Evolutionary conservation across 1,139 yeast species (phyloP).

Genomic region (Yamadazyma epiphylla): DNA sequence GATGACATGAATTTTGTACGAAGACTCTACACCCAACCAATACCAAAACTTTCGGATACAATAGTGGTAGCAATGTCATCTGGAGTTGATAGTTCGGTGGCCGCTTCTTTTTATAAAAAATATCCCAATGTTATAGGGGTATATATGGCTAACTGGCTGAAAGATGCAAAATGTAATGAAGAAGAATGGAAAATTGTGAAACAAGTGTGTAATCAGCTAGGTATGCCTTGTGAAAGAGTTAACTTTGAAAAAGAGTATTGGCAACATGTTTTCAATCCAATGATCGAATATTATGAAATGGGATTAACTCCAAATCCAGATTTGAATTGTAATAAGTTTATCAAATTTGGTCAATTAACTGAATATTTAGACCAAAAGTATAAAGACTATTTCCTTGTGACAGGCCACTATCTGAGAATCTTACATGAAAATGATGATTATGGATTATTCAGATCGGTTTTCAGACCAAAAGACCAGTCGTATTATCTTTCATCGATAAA

Average conservation of each 20-base stretch:
- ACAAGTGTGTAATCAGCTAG: constrained; percentile 53
- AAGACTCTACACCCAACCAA: constrained; percentile 23
- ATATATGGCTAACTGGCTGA: constrained; percentile 92
- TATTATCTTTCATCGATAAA: constrained; percentile 77
- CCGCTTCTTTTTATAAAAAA: constrained; percentile 63
- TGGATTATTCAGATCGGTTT: constrained; percentile 58
- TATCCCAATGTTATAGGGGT: constrained; percentile 66
- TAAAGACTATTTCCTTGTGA: constrained; percentile 74
- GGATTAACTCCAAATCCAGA: constrained; percentile 97
- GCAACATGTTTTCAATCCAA: constrained; percentile 88
- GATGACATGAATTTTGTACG: background rate
- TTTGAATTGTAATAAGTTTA: constrained; percentile 76
- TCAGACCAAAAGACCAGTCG: constrained; percentile 78
- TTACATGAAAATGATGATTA: constrained; percentile 28
- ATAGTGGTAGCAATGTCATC: constrained; percentile 91
- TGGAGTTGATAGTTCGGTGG: constrained; percentile 93
- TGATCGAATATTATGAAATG: constrained; percentile 63
- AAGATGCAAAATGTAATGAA: constrained; percentile 71
- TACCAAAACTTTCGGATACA: constrained; percentile 52
- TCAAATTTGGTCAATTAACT: constrained; percentile 79
- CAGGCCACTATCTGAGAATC: constrained; percentile 87
- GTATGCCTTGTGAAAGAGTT: constrained; percentile 70
- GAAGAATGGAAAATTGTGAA: constrained; percentile 86
- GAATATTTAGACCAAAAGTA: constrained; percentile 45
- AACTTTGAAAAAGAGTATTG: constrained; percentile 90